These are phyloP conservation scores for Flaveria brownii DNA, from an alignment of 129 eudicot species.

Conservation along the genomic window DNA sequence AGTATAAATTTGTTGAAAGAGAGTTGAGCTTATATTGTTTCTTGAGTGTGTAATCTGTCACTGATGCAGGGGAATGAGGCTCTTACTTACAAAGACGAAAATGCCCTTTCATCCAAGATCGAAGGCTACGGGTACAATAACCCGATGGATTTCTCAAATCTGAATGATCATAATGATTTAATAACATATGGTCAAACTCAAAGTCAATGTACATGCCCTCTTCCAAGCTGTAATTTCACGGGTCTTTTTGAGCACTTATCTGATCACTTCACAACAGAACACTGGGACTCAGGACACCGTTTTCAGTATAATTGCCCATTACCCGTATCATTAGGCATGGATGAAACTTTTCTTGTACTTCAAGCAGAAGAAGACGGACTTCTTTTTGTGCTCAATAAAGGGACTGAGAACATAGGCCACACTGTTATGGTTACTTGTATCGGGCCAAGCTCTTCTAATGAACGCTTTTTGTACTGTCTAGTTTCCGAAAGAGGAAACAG, in stretches of 20 bases:
- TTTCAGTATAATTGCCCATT: conserved; percentile 62
- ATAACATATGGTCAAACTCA: conserved; percentile 41
- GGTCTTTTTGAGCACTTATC: conserved; percentile 51
- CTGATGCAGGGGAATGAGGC: conserved; percentile 23
- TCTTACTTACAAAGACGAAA: conserved; percentile 32
- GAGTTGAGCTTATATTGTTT: background rate
- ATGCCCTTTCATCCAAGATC: conserved; percentile 39
- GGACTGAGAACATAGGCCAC: conserved; percentile 68
- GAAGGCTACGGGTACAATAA: conserved; percentile 43
- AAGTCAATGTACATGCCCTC: conserved; percentile 55
- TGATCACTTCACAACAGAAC: conserved; percentile 65
- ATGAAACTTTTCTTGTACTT: conserved; percentile 62
- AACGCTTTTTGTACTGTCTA: conserved; percentile 52
- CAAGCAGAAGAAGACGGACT: conserved; percentile 78
- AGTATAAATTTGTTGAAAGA: background rate
- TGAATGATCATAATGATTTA: conserved; percentile 43
- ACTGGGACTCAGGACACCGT: conserved; percentile 67
- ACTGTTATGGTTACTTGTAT: conserved; percentile 60
- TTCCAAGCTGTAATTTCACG: conserved; percentile 50
- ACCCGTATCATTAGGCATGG: conserved; percentile 50
- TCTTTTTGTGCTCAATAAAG: conserved; percentile 63
- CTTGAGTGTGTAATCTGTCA: conserved; percentile 12
- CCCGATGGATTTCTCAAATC: conserved; percentile 40
- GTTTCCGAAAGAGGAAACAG: conserved; percentile 62
- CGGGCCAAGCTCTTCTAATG: conserved; percentile 53